Base-by-base conservation (phyloP, 805 yeast genomes). In the Komagataella pastoris region DNA sequence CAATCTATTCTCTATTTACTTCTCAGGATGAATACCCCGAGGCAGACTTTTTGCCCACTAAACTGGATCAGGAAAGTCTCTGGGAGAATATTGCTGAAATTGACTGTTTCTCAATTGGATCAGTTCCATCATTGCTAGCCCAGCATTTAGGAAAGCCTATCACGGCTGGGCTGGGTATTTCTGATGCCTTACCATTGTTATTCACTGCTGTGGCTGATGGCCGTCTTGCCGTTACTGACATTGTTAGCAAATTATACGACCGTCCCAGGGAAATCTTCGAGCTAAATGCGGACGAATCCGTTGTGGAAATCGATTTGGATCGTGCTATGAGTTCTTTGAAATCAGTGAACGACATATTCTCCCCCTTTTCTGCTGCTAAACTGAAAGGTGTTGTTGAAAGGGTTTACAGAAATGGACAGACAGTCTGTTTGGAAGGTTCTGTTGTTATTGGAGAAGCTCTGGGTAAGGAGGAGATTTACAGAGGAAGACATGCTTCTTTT, bases 31-130 rank as follows among this genome's bases (percentile, higher is more conserved):
- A 82, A 50, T 83, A 83, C 61, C 82, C 86, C 49, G 80, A 80
- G 58, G 84, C 88, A 58, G 62, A 68, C 21, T 82, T 82, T 74
- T 73, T 89, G 66, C 97, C 97, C 57, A 75, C 91, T 18, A 75
- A 76, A 63, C 85, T 78, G 57, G 96, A 88, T 63, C 96, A 87
- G 70, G 75, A 73, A 21, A 85, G 83, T 50, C 75, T 91, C 59
- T 90, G 97, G 97, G 80, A 73, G 48, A 77, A 79, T 63, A 67
- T 91, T 58, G 76, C 70, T 30, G 72, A 75, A 47, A 77, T 91
- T 63, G 98, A 91, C 70, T 85, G 89, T 58, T 87, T 91, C 75
- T 81, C 96, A 18, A 73, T 90, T 58, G 97, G 97, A 57, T 74
- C 76, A 46, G 65, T 85, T 56, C 97, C 97, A 60, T 76, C 84